Evolutionary conservation across 73 alveolate genomes (phyloP).

Genomic region (Paramecium caudatum): DNA sequence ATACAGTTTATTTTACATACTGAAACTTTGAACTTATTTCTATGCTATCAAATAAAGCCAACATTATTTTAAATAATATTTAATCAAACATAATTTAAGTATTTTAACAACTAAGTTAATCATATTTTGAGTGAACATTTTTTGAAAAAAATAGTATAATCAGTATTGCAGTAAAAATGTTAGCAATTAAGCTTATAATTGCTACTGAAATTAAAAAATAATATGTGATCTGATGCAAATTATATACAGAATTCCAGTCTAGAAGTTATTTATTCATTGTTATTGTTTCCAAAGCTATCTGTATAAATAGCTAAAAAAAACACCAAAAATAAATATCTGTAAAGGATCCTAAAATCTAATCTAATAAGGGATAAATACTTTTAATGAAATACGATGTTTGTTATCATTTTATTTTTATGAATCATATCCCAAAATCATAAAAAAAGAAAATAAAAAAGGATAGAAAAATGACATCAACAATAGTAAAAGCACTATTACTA

Average conservation of each 20-base stretch:
- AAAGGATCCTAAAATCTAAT: background rate
- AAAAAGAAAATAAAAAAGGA: background rate
- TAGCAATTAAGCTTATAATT: background rate
- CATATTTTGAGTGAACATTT: background rate
- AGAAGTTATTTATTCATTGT: background rate
- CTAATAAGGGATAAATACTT: background rate
- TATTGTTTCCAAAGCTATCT: background rate
- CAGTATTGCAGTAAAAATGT: background rate
- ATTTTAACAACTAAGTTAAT: constrained; percentile 3
- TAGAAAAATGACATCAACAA: background rate
- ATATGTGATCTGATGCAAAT: background rate
- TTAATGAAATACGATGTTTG: background rate
- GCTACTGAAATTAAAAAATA: background rate
- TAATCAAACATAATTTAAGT: background rate
- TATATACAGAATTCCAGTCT: background rate
- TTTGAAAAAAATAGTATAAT: background rate
- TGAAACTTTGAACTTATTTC: background rate
- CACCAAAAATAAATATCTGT: constrained; percentile 33
- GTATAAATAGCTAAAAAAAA: background rate
- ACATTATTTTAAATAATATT: background rate
- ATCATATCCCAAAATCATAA: background rate
- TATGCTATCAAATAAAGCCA: background rate
- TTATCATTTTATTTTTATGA: background rate
- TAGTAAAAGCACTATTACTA: background rate
- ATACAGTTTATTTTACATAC: background rate